Evolutionary conservation across 306 rosid genomes (phyloP).

Genomic region (Vachellia collinsii): DNA sequence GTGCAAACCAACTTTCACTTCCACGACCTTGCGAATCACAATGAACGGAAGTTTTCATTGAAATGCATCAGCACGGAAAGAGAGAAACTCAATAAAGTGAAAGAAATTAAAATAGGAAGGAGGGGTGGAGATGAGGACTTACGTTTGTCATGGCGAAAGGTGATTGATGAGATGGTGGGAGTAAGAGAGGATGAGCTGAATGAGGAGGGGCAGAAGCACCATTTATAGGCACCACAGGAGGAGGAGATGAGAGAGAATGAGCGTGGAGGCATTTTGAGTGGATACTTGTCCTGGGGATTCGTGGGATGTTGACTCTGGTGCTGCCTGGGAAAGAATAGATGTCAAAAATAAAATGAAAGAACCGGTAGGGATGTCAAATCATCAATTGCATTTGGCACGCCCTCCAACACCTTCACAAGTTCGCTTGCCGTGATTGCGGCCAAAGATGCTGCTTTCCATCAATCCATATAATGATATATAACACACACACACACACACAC

Average conservation of each 20-base stretch:
- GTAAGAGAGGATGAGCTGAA: too few species aligned
- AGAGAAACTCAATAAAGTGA: background rate
- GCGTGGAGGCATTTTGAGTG: background rate
- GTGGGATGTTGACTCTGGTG: background rate
- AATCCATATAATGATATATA: too few species aligned
- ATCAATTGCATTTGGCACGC: background rate
- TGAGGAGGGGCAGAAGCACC: background rate
- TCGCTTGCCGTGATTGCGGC: background rate
- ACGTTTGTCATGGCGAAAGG: conserved; percentile 57
- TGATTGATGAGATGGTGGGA: background rate
- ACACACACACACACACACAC: too few species aligned
- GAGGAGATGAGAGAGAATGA: background rate
- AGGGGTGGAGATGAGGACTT: conserved; percentile 25
- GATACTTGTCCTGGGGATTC: background rate
- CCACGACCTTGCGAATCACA: conserved; percentile 61
- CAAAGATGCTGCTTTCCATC: background rate
- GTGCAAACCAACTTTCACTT: conserved; percentile 83
- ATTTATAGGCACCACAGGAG: background rate
- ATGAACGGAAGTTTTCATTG: background rate
- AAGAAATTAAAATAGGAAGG: background rate
- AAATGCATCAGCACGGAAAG: background rate
- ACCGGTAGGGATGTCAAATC: background rate
- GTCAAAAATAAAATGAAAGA: too few species aligned
- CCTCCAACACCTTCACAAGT: background rate
- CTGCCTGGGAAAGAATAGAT: too few species aligned